These are phyloP conservation scores for Fraxinus greggii DNA, from an alignment of 305 asterid species.

Conservation along the genomic window DNA sequence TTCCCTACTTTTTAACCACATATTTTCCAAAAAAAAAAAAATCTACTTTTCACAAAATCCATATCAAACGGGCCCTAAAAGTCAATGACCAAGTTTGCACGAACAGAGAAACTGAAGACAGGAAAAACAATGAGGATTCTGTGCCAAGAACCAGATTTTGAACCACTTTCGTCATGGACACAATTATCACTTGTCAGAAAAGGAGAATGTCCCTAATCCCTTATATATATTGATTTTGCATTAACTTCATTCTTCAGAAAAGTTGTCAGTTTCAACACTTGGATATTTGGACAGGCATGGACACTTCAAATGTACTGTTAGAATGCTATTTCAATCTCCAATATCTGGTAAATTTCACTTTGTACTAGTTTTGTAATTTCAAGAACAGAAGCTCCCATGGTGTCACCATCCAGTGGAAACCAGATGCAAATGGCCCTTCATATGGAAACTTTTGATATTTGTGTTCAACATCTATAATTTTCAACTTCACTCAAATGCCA, in stretches of 20 bases:
- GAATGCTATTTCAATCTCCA: background rate
- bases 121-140: slow-evolving; percentile 10
- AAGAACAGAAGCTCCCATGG: background rate
- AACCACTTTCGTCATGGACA: background rate
- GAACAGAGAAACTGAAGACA: background rate
- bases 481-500: background rate
- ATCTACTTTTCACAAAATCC: background rate
- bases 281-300: slow-evolving; percentile 13
- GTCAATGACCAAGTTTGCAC: slow-evolving; percentile 11
- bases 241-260: background rate
- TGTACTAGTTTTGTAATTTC: background rate
- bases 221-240: background rate
- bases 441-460: background rate
- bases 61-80: background rate
- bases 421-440: background rate
- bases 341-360: background rate
- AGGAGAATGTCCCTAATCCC: background rate
- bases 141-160: slow-evolving; percentile 13
- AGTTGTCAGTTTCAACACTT: slow-evolving; percentile 7
- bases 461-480: background rate
- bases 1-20: background rate
- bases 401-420: background rate
- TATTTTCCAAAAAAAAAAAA: background rate
- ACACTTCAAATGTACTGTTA: background rate
- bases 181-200: background rate